phyloP scores from a whole-genome alignment of 1,284 basidiomycete species.

The Trichosporon faecale region DNA sequence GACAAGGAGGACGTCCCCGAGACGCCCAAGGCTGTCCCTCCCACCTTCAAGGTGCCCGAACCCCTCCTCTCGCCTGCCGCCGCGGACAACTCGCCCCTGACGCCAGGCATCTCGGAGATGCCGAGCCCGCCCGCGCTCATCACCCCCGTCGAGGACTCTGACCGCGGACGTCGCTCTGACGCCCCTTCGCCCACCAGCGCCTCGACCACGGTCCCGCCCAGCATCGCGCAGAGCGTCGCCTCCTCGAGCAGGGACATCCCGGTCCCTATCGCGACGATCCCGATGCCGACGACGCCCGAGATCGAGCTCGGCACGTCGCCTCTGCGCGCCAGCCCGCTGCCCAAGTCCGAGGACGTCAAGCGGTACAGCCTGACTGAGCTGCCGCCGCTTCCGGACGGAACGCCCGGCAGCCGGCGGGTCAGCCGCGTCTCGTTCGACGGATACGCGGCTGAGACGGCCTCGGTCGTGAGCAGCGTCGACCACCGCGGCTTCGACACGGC shows the following conservation, averaged over 20 bases:
- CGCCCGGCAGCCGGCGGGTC: background rate
- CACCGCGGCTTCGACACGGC: constrained; percentile 8
- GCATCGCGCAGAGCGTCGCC: background rate
- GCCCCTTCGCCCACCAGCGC: background rate
- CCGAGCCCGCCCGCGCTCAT: background rate
- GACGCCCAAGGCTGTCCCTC: background rate
- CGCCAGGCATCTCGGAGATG: background rate
- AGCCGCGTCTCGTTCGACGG: constrained; percentile 5
- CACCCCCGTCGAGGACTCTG: background rate
- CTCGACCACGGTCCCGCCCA: background rate
- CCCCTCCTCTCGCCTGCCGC: background rate
- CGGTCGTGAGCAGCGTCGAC: background rate
- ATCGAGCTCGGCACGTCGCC: constrained; percentile 5
- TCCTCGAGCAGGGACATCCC: background rate
- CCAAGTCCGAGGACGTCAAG: background rate
- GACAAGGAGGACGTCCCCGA: constrained; percentile 1
- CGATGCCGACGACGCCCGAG: background rate
- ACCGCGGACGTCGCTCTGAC: background rate
- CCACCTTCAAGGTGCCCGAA: background rate
- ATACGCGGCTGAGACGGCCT: background rate
- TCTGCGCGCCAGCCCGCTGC: background rate
- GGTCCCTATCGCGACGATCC: background rate
- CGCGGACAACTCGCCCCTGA: background rate
- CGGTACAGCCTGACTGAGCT: constrained; percentile 10
- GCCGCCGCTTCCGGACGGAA: constrained; percentile 1